Percentiles rank a stretch among this genome's conserved stretches.
phyloP scores from a whole-genome alignment of 1,139 yeast species.

The Blastobotrys buckinghamii region DNA sequence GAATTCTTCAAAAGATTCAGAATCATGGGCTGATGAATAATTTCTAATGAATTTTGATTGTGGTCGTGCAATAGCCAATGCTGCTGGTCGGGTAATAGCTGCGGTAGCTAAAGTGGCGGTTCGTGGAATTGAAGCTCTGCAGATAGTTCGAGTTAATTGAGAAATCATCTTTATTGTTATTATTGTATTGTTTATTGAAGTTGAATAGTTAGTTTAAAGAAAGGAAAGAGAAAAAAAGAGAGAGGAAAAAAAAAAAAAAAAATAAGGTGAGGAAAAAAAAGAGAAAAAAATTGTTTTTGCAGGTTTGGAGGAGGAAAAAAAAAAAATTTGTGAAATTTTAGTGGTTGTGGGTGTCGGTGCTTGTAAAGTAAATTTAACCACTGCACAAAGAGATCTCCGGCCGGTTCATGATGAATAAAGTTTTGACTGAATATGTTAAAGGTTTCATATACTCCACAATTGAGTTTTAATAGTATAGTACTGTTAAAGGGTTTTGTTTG shows the following conservation, averaged over 20 bases:
- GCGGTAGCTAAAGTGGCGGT: not conserved
- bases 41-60: conserved; percentile 21
- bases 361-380: no score
- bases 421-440: no score
- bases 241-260: not conserved
- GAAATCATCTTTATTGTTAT: conserved; percentile 9
- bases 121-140: conserved; percentile 10
- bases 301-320: conserved; percentile 1
- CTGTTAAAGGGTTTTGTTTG: no score
- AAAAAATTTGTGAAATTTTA: not conserved
- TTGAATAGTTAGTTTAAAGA: not conserved
- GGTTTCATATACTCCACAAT: no score
- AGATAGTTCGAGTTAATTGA: conserved; percentile 8
- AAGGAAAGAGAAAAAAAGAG: not conserved
- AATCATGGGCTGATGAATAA: conserved; percentile 71
- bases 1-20: conserved; percentile 93
- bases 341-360: not conserved
- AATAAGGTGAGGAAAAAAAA: not conserved
- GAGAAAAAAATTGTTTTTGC: not conserved
- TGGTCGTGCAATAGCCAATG: conserved; percentile 6
- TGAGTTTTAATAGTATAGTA: no score
- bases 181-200: conserved; percentile 2
- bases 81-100: conserved; percentile 7
- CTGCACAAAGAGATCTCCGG: no score
- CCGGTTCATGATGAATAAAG: no score